Base-by-base conservation (phyloP, 2,329 filamentous ascomycete species). In the Fusarium papillatum region DNA sequence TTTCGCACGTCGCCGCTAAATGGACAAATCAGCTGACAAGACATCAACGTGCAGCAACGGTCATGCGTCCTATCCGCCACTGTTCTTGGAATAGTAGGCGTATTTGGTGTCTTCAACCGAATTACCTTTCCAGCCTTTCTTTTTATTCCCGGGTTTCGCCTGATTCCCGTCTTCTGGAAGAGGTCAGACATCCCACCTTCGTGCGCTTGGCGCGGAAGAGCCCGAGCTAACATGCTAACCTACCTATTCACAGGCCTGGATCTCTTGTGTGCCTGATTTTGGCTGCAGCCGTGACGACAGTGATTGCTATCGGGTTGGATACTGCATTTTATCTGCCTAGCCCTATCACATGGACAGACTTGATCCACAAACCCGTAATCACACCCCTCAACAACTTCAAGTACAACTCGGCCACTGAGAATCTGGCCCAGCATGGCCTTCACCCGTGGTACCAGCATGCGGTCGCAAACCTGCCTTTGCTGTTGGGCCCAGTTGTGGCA, bases 41-140 rank as follows among this genome's bases (percentile, higher is more conserved):
- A 78, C 31, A 74, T 34, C 57, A 69, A 68, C 50, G 70, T 73
- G 69, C 82, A 95, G 91, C 91, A 95, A 85, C 91, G 90, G 80
- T 93, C 95, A 68, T 95, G 95, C 60, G 87, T 95, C 68, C 87
- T 95, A 78, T 93, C 95, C 24, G 95, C 94, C 69, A 90, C 91
- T 48, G 88, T 97, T 50, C 90, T 99, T 48, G 95, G 95, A 36
- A 92, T 96, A 72, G 91, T 98, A 66, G 89, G 91, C 64, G 93
- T 98, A 17, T 94, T 97, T 80, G 97, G 97, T 62, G 87, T 96
- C 70, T 99, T 99, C 85, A 99, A 98, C 85, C 92, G 97, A 76
- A 98, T 98, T 80, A 99, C 97, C 13, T 98, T 98, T 83, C 96
- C 96, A 57, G 96, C 96, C 17, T 99, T 98, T 83, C 86, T 99